Percentiles rank a stretch among this genome's conserved stretches.
Evolutionary conservation across 163 green algal genomes (phyloP).

Genomic region (Prototheca cutis): DNA sequence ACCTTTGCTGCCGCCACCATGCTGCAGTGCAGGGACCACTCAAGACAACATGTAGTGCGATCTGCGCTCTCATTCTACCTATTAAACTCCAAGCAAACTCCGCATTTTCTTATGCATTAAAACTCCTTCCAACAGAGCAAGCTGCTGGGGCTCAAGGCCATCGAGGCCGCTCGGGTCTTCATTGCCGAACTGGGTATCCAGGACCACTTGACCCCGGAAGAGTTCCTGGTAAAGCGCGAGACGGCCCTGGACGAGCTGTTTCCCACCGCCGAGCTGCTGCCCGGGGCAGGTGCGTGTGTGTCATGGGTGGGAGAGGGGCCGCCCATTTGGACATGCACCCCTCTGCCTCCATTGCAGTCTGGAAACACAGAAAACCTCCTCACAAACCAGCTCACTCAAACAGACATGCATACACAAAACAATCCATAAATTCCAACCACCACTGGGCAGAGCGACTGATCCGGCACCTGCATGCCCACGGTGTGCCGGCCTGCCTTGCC

Average conservation of each 20-base stretch:
- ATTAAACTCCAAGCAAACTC: too few species aligned
- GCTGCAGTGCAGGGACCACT: too few species aligned
- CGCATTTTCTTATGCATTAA: too few species aligned
- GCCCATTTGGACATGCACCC: not conserved
- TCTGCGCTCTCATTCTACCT: too few species aligned
- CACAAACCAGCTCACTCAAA: too few species aligned
- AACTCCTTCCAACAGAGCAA: too few species aligned
- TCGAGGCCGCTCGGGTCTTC: slow-evolving; percentile 38
- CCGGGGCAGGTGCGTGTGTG: slow-evolving; percentile 23
- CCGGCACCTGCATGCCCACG: slow-evolving; percentile 39
- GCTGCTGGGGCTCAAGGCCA: slow-evolving; percentile 57
- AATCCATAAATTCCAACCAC: too few species aligned
- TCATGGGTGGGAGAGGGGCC: not conserved
- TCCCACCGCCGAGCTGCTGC: slow-evolving; percentile 52
- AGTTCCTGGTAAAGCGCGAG: slow-evolving; percentile 65
- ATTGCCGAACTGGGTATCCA: slow-evolving; percentile 45
- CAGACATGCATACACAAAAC: too few species aligned
- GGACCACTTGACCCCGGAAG: slow-evolving; percentile 42
- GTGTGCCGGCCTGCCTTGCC: slow-evolving; percentile 56
- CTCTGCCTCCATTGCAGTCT: too few species aligned
- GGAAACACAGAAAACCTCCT: too few species aligned
- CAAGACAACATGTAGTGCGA: too few species aligned
- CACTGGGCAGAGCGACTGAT: slow-evolving; percentile 55
- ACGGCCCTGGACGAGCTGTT: slow-evolving; percentile 60
- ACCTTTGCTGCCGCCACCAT: too few species aligned